Conservation (phyloP, 176 grass and related monocot species). For the Carex parvula region DNA sequence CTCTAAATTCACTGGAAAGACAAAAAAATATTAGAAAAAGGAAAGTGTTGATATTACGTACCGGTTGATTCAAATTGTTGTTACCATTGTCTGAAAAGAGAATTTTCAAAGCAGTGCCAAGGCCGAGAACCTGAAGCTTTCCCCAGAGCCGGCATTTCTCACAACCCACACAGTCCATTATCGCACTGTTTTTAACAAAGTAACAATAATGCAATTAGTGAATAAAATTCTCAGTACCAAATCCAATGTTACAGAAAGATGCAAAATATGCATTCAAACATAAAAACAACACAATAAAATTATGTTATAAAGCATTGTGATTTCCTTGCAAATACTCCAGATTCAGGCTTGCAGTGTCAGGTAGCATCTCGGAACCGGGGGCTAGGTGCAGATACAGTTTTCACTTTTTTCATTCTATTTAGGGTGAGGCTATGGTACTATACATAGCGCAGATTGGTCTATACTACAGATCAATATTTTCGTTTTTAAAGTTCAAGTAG, state of each 20-base stretch:
- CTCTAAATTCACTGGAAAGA: not conserved
- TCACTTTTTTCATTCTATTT: not conserved
- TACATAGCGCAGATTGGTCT: too few relatives aligned
- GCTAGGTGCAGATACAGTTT: not conserved
- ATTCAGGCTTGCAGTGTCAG: not conserved
- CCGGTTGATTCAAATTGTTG: conserved; percentile 52
- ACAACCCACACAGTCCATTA: conserved; percentile 93
- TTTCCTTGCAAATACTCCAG: not conserved
- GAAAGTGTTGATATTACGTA: conserved; percentile 33
- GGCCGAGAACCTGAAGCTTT: conserved; percentile 95
- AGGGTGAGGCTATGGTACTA: too few relatives aligned
- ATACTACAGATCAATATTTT: too few relatives aligned
- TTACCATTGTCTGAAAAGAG: conserved; percentile 63
- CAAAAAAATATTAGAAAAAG: not conserved
- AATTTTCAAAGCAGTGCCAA: conserved; percentile 97
- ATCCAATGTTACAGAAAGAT: not conserved
- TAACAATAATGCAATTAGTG: not conserved
- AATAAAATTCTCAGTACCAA: not conserved
- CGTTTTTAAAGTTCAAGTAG: too few relatives aligned
- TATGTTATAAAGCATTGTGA: not conserved
- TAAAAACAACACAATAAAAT: not conserved
- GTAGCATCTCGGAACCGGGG: not conserved
- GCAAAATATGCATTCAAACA: not conserved
- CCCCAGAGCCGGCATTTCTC: conserved; percentile 98
- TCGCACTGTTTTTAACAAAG: conserved; percentile 40